A percentile compares a stretch with the other conserved stretches of the same genome.
Evolutionary conservation across 306 rosid species (phyloP).

Genomic region (Glycine latifolia): DNA sequence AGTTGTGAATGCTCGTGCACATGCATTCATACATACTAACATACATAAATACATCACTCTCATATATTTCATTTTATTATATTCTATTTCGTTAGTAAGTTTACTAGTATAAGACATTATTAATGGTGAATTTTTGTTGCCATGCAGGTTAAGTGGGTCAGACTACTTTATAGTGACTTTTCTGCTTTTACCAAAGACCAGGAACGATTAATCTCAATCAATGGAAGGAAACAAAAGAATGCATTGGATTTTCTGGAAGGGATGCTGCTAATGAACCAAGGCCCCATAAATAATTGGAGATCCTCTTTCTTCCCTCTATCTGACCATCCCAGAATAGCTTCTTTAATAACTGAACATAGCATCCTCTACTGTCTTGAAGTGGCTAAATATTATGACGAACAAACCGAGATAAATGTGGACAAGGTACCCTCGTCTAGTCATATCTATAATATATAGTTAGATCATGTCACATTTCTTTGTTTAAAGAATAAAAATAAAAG

Average conservation of each 20-base stretch:
- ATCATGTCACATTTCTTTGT: neutral
- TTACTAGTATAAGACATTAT: conserved; percentile 29
- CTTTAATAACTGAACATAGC: conserved; percentile 55
- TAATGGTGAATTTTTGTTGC: conserved; percentile 35
- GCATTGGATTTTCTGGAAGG: conserved; percentile 83
- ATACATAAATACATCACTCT: neutral
- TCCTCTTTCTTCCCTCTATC: conserved; percentile 88
- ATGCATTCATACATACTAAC: neutral
- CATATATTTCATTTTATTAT: neutral
- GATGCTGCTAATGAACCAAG: conserved; percentile 71
- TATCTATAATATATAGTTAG: neutral
- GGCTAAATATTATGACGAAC: conserved; percentile 69
- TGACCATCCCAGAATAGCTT: conserved; percentile 70
- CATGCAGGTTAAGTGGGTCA: conserved; percentile 86
- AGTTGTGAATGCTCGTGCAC: neutral
- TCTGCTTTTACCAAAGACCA: conserved; percentile 58
- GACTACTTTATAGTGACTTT: conserved; percentile 74
- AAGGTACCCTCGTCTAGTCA: conserved; percentile 53
- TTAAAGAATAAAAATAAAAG: neutral
- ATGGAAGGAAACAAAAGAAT: conserved; percentile 55
- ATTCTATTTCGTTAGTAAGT: conserved; percentile 24
- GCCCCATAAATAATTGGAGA: conserved; percentile 85
- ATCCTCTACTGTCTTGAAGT: conserved; percentile 83
- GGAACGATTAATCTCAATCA: conserved; percentile 60
- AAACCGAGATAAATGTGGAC: conserved; percentile 46